Percentiles rank a stretch among this genome's conserved stretches.
phyloP scores from a whole-genome alignment of 768 basidiomycete species.

The Mycena sanguinolenta region DNA sequence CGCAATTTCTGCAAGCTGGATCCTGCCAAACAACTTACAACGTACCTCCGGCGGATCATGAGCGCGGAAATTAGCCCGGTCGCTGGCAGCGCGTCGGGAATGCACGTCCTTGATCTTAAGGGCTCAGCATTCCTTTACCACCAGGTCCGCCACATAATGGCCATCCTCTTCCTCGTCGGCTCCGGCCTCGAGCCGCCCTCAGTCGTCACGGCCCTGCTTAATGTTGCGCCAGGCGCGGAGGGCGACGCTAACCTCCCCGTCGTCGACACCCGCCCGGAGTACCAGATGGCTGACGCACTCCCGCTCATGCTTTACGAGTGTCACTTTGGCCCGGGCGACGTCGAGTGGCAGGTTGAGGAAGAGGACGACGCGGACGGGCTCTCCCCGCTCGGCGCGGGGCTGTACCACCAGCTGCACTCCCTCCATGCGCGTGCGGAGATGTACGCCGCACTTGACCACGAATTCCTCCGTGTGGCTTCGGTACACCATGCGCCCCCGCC shows the following conservation, averaged over 20 bases:
- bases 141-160: constrained; percentile 96
- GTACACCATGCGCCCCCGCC: constrained; percentile 61
- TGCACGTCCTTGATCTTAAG: constrained; percentile 85
- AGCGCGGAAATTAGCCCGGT: constrained; percentile 39
- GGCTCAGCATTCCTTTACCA: constrained; percentile 95
- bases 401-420: constrained; percentile 67
- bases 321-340: constrained; percentile 72
- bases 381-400: constrained; percentile 30
- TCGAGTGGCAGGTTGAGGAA: constrained; percentile 77
- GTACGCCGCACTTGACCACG: constrained; percentile 69
- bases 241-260: constrained; percentile 55
- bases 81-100: constrained; percentile 45
- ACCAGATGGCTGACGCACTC: constrained; percentile 93
- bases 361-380: constrained; percentile 38
- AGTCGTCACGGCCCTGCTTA: constrained; percentile 80
- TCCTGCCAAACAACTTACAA: constrained; percentile 89
- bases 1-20: constrained; percentile 96
- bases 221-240: constrained; percentile 65
- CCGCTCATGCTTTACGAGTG: constrained; percentile 96
- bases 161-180: constrained; percentile 90
- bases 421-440: constrained; percentile 68
- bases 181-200: constrained; percentile 80
- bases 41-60: constrained; percentile 65
- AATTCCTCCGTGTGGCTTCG: constrained; percentile 73
- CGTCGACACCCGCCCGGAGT: constrained; percentile 84